Base-by-base conservation (phyloP, 306 rosid species). In the Glycine latifolia region DNA sequence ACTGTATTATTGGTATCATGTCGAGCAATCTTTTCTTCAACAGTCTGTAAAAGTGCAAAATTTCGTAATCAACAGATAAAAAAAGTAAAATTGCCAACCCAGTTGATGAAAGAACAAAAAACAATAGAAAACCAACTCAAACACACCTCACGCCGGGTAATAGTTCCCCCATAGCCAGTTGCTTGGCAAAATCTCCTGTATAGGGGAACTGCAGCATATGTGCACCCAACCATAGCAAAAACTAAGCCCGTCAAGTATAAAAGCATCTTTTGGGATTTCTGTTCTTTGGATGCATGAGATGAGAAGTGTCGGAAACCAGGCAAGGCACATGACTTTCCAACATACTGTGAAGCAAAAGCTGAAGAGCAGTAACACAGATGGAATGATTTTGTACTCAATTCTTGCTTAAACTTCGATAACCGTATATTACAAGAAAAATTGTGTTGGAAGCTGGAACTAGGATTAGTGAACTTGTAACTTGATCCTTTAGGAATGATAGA, bases 151-250 rank as follows among this genome's bases (percentile, higher is more conserved):
- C 94, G 93, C 44, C 96, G 92, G 80, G 88, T 94, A 79, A 92
- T 78, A 56, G 99, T 95, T 86, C 99, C 99, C 80, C 97, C 98
- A 75, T 95, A 93, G 60, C 98, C 97, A 47, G 99, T 93, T 81
- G 91, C 99, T 88, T 93, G 98, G 86, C 99, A 95, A 84, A 93
- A 95, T 78, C 94, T 95, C 81, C 94, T 85, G 76, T 95, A 95
- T 10, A 95, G 87, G 63, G 99, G 97, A 79, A 91, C 97, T 66
- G 98, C 94, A 53, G 99, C 99, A 80, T 95, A 93, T 80, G 89
- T 87, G 83, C 87, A 7, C 60, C 97, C 99, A 75, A 93, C 98
- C 99, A 93, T 93, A 53, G 83, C 91, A 87, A 95, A 90, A 67
- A 86, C 93, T 92, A 95, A 80, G 58, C 91, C 92, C 2, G 85